These are phyloP conservation scores for Chimonanthus praecox DNA, from an alignment of 164 flowering plant species.

Conservation along the genomic window DNA sequence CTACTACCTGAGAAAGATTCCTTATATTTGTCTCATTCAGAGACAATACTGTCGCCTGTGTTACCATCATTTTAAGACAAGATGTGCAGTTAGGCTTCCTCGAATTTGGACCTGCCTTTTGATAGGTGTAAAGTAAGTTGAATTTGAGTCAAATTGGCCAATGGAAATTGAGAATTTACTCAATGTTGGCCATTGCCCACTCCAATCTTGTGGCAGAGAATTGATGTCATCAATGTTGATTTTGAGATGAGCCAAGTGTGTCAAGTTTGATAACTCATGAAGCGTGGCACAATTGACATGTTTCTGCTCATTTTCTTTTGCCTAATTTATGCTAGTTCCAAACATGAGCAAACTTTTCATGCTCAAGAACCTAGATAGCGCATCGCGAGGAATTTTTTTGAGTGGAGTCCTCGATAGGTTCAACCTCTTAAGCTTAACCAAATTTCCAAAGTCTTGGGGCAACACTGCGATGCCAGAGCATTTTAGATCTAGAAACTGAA, in stretches of 20 bases:
- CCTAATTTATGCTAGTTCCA: background rate
- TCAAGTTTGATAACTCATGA: background rate
- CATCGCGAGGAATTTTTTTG: background rate
- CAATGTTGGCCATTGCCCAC: background rate
- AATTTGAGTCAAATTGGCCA: background rate
- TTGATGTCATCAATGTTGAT: background rate
- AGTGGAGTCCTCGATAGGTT: background rate
- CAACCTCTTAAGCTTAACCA: constrained; percentile 3
- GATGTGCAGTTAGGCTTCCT: background rate
- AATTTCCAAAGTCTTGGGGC: background rate
- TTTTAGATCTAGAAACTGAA: constrained; percentile 3
- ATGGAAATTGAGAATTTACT: background rate
- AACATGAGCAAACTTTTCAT: constrained; percentile 1
- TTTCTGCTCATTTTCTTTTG: background rate
- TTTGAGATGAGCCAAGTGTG: background rate
- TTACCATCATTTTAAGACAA: background rate
- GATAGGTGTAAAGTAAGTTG: background rate
- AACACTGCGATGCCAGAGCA: background rate
- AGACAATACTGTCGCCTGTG: background rate
- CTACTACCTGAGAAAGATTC: background rate
- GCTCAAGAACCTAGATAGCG: background rate
- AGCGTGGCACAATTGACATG: background rate
- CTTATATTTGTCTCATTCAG: background rate
- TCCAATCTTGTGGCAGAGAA: background rate
- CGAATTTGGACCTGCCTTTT: background rate